Evolutionary conservation across 2,329 filamentous ascomycete species (phyloP).

Genomic region (Fusarium sp.): DNA sequence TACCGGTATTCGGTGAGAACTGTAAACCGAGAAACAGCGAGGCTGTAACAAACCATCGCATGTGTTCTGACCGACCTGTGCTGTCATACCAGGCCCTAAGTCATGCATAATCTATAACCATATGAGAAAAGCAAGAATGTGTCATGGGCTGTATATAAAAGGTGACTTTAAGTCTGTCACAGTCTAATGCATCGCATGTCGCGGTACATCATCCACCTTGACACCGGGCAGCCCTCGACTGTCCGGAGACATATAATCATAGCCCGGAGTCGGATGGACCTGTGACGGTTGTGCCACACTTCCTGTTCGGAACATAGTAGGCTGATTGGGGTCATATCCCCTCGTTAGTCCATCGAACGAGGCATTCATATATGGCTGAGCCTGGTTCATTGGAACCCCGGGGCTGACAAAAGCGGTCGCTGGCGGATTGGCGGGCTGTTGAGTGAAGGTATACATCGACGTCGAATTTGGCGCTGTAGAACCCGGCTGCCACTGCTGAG

Average conservation of each 20-base stretch:
- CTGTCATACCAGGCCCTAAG: constrained; percentile 43
- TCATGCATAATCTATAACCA: constrained; percentile 36
- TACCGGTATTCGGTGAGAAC: constrained; percentile 1
- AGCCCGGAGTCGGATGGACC: constrained; percentile 45
- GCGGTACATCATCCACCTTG: constrained; percentile 44
- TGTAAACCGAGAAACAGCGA: constrained; percentile 14
- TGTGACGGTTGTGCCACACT: constrained; percentile 43
- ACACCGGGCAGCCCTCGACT: constrained; percentile 44
- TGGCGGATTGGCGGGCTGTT: constrained; percentile 48
- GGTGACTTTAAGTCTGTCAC: not conserved
- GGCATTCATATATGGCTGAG: constrained; percentile 46
- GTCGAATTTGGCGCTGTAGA: constrained; percentile 54
- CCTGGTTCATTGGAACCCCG: constrained; percentile 45
- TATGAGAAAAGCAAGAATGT: constrained; percentile 19
- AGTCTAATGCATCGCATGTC: constrained; percentile 43
- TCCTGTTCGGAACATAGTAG: constrained; percentile 47
- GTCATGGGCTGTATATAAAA: constrained; percentile 1
- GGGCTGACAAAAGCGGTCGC: constrained; percentile 46
- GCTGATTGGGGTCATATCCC: constrained; percentile 46
- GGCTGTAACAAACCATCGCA: constrained; percentile 8
- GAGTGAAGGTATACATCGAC: constrained; percentile 57
- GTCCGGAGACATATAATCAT: constrained; percentile 49
- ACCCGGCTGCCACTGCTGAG: constrained; percentile 55
- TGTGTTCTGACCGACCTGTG: constrained; percentile 38
- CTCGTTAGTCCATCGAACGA: constrained; percentile 50